A percentile compares a stretch with the other conserved stretches of the same genome.
Evolutionary conservation across 805 yeast genomes (phyloP).

Genomic region (Yamadazyma ubonensis): DNA sequence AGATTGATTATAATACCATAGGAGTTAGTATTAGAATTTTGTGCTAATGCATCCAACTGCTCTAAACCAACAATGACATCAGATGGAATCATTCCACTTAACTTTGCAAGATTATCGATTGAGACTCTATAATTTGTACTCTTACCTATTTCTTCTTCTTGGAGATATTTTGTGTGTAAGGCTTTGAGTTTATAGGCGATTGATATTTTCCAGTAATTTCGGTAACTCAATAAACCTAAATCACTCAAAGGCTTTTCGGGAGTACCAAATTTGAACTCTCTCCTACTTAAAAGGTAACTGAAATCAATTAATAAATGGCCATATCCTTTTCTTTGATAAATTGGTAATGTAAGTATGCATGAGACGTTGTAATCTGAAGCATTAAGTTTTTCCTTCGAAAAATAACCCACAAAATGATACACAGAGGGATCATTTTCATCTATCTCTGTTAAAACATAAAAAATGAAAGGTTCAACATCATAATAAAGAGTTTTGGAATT

Average conservation of each 20-base stretch:
- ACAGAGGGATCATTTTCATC: constrained; percentile 41
- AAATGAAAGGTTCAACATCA: constrained; percentile 93
- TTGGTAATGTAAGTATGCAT: constrained; percentile 88
- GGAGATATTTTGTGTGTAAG: constrained; percentile 22
- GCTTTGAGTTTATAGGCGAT: constrained; percentile 49
- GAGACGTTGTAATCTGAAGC: constrained; percentile 79
- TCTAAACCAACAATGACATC: constrained; percentile 89
- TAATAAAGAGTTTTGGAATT: constrained; percentile 90
- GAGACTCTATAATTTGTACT: constrained; percentile 35
- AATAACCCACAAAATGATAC: constrained; percentile 89
- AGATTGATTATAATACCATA: constrained; percentile 58
- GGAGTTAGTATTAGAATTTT: constrained; percentile 40
- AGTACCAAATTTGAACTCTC: constrained; percentile 80
- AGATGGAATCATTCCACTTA: constrained; percentile 83
- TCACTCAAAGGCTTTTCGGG: constrained; percentile 95
- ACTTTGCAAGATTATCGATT: constrained; percentile 58
- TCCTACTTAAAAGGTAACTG: constrained; percentile 73
- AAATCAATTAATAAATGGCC: constrained; percentile 88
- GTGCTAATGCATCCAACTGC: constrained; percentile 60
- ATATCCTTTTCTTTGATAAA: constrained; percentile 82
- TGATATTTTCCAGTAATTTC: constrained; percentile 80
- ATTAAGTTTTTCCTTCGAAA: constrained; percentile 81
- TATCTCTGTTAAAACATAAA: constrained; percentile 77
- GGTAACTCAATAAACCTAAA: constrained; percentile 79
- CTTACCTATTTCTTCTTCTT: constrained; percentile 2